These are phyloP conservation scores for Craspedostauros australis DNA, from an alignment of 108 stramenopile genomes.

Conservation along the genomic window DNA sequence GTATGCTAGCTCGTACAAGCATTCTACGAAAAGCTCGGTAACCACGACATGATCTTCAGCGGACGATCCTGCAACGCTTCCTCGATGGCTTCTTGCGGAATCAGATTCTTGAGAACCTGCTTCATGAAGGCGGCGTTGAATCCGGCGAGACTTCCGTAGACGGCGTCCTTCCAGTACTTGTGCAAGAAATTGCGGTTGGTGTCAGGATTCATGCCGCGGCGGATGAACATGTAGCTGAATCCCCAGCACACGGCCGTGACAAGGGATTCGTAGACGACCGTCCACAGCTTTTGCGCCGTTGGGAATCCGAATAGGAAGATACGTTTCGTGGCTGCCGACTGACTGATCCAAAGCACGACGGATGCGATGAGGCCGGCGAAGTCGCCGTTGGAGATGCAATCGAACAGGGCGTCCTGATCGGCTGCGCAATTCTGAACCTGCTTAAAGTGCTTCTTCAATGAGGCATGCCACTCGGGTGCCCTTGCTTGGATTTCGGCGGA, in stretches of 20 bases:
- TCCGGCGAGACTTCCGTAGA: slow-evolving; percentile 85
- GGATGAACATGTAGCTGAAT: slow-evolving; percentile 73
- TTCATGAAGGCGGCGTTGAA: slow-evolving; percentile 90
- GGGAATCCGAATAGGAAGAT: slow-evolving; percentile 86
- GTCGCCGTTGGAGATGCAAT: slow-evolving; percentile 74
- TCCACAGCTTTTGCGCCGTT: slow-evolving; percentile 72
- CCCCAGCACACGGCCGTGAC: slow-evolving; percentile 85
- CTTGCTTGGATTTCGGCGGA: slow-evolving; percentile 80
- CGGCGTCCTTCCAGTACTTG: slow-evolving; percentile 89
- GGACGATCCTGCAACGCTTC: slow-evolving; percentile 36
- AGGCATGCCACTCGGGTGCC: slow-evolving; percentile 60
- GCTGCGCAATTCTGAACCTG: slow-evolving; percentile 77
- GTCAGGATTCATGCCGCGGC: slow-evolving; percentile 82
- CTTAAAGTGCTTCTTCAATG: slow-evolving; percentile 60
- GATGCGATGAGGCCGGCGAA: slow-evolving; percentile 76
- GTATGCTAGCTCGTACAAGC: no score
- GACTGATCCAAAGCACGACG: slow-evolving; percentile 65
- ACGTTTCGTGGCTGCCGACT: slow-evolving; percentile 62
- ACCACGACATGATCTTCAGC: slow-evolving; percentile 49
- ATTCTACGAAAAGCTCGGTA: slow-evolving; percentile 35
- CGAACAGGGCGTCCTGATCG: slow-evolving; percentile 66
- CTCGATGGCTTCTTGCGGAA: slow-evolving; percentile 72
- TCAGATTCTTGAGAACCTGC: slow-evolving; percentile 79
- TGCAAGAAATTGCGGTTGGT: slow-evolving; percentile 61
- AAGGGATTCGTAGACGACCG: slow-evolving; percentile 75